Evolutionary conservation across 768 basidiomycete genomes (phyloP).

Genomic region (Pisolithus orientalis): DNA sequence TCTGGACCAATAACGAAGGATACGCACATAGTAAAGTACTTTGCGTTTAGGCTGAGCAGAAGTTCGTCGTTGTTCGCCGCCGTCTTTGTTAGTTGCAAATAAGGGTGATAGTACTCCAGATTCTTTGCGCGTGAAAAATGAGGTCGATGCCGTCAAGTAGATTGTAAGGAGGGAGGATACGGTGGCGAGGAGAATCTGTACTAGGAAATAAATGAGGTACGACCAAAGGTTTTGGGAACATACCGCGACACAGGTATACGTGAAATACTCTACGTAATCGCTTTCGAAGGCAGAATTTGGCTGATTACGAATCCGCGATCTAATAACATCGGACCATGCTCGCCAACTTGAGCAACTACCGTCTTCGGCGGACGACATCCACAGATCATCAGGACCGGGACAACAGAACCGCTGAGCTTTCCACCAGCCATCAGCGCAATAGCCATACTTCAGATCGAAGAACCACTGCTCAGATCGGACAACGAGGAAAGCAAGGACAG

Average conservation of each 20-base stretch:
- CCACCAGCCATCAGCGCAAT: conserved; percentile 65
- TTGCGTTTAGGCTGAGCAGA: conserved; percentile 44
- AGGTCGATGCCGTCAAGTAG: conserved; percentile 80
- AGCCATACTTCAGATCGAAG: conserved; percentile 91
- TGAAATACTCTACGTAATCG: conserved; percentile 55
- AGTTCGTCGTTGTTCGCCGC: conserved; percentile 10
- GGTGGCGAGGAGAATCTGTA: conserved; percentile 66
- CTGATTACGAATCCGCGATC: conserved; percentile 15
- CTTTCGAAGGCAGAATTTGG: conserved; percentile 11
- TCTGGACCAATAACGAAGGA: not conserved
- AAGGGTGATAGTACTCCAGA: conserved; percentile 57
- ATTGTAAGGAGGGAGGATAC: conserved; percentile 78
- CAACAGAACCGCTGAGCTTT: conserved; percentile 84
- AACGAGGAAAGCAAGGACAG: conserved; percentile 81
- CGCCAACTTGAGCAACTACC: conserved; percentile 63
- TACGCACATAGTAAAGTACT: conserved; percentile 77
- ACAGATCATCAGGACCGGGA: conserved; percentile 25
- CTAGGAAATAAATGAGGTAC: not conserved
- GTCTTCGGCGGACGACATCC: conserved; percentile 11
- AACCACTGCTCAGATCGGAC: conserved; percentile 82
- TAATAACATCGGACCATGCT: conserved; percentile 63
- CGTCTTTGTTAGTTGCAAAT: conserved; percentile 32
- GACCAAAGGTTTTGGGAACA: conserved; percentile 24
- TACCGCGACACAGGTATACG: conserved; percentile 77
- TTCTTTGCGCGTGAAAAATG: conserved; percentile 86